These are phyloP conservation scores for Anthracocystis panici-leucophaei DNA, from an alignment of 1,284 basidiomycete genomes.

Conservation along the genomic window DNA sequence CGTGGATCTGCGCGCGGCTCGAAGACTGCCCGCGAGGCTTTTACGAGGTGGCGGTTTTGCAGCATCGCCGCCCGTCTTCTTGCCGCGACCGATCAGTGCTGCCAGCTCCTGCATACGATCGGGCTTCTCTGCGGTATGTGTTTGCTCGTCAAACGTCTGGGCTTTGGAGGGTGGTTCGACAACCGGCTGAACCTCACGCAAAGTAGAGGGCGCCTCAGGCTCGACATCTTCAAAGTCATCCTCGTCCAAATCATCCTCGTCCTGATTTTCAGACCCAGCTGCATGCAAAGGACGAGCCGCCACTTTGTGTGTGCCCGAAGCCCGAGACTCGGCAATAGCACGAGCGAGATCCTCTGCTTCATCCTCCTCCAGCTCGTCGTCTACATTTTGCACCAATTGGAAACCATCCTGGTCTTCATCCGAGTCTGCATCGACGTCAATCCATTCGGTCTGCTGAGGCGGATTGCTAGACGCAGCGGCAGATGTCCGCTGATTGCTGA, in stretches of 20 bases:
- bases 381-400: conserved; percentile 13
- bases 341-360: conserved; percentile 58
- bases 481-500: conserved; percentile 15
- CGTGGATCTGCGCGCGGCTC: conserved; percentile 36
- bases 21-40: conserved; percentile 42
- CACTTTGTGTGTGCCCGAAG: background rate
- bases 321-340: conserved; percentile 52
- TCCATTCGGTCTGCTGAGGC: conserved; percentile 24
- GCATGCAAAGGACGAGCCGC: conserved; percentile 3
- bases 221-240: conserved; percentile 49
- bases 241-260: conserved; percentile 27
- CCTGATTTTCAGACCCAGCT: conserved; percentile 5
- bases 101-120: conserved; percentile 50
- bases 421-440: conserved; percentile 41
- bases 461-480: conserved; percentile 7
- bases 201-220: conserved; percentile 12
- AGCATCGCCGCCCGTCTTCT: background rate
- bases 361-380: conserved; percentile 49
- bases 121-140: no score
- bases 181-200: conserved; percentile 20
- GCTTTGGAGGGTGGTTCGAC: background rate
- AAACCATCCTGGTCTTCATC: conserved; percentile 23
- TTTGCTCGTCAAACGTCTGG: no score
- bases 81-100: conserved; percentile 28
- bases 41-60: conserved; percentile 35